Evolutionary conservation across 371 early-diverging fungal species (phyloP).

Genomic region (Apophysomyces trapeziformis): DNA sequence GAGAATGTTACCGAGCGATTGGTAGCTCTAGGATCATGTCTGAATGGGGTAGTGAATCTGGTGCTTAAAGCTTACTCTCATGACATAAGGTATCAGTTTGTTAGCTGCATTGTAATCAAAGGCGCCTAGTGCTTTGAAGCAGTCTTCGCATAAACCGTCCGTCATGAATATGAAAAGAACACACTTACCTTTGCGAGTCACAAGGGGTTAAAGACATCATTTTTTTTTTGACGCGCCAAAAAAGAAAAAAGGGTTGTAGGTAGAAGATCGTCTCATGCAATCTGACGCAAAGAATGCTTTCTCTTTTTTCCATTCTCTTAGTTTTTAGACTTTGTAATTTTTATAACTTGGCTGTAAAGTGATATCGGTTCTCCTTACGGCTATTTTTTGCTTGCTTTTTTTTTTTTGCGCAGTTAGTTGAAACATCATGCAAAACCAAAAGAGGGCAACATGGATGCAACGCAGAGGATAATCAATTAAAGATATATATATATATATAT

Average conservation of each 20-base stretch:
- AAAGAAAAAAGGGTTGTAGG: too few species aligned
- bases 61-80: conserved; percentile 30
- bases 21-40: conserved; percentile 13
- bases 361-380: conserved; percentile 2
- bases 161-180: conserved; percentile 18
- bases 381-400: too few species aligned
- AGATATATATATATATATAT: too few species aligned
- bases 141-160: conserved; percentile 30
- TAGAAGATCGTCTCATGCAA: neutral
- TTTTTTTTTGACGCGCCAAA: too few species aligned
- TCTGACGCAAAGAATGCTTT: conserved; percentile 1
- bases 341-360: too few species aligned
- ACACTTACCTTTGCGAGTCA: neutral
- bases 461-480: neutral
- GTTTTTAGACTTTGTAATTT: too few species aligned
- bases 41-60: too few species aligned
- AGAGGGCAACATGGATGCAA: neutral
- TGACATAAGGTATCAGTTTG: conserved; percentile 46
- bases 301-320: neutral
- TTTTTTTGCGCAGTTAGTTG: conserved; percentile 1
- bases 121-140: conserved; percentile 57
- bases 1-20: conserved; percentile 37
- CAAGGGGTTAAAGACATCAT: too few species aligned
- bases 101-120: conserved; percentile 64
- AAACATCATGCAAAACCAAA: conserved; percentile 7